phyloP scores from a whole-genome alignment of 495 filamentous ascomycete species.

The Aspergillus wentii region DNA sequence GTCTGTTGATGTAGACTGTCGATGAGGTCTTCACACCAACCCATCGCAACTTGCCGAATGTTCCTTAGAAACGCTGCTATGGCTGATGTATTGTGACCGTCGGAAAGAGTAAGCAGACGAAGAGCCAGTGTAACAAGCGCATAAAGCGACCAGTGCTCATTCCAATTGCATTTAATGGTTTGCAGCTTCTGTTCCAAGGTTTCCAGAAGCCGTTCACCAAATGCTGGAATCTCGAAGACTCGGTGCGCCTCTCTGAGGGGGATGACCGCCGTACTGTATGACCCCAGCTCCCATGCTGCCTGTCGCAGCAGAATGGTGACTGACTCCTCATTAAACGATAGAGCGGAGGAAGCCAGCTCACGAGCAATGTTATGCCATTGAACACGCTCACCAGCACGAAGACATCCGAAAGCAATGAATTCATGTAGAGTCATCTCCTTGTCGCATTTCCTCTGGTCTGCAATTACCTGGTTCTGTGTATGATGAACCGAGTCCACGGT shows the following conservation, averaged over 20 bases:
- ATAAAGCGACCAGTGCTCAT: conserved; percentile 28
- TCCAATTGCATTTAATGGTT: conserved; percentile 41
- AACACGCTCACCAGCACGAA: conserved; percentile 40
- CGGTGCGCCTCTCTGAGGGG: conserved; percentile 14
- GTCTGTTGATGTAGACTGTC: background rate
- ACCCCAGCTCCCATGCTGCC: conserved; percentile 40
- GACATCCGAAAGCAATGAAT: conserved; percentile 38
- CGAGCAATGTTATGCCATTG: conserved; percentile 53
- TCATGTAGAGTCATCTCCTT: conserved; percentile 40
- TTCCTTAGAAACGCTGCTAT: conserved; percentile 7
- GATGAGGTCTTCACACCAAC: conserved; percentile 8
- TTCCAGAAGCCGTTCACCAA: conserved; percentile 11
- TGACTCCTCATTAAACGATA: conserved; percentile 37
- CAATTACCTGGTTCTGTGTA: conserved; percentile 32
- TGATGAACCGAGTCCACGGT: conserved; percentile 8
- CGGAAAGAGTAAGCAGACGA: conserved; percentile 29
- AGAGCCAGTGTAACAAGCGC: conserved; percentile 28
- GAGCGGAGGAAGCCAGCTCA: conserved; percentile 39
- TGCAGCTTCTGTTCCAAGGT: conserved; percentile 17
- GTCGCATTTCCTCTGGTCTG: conserved; percentile 36
- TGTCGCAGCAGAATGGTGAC: conserved; percentile 39
- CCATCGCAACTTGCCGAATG: conserved; percentile 5
- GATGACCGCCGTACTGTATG: conserved; percentile 3
- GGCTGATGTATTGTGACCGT: conserved; percentile 2
- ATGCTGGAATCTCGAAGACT: conserved; percentile 13